phyloP scores from a whole-genome alignment of 106 monocot species.

The Acanthochlamys bracteata region DNA sequence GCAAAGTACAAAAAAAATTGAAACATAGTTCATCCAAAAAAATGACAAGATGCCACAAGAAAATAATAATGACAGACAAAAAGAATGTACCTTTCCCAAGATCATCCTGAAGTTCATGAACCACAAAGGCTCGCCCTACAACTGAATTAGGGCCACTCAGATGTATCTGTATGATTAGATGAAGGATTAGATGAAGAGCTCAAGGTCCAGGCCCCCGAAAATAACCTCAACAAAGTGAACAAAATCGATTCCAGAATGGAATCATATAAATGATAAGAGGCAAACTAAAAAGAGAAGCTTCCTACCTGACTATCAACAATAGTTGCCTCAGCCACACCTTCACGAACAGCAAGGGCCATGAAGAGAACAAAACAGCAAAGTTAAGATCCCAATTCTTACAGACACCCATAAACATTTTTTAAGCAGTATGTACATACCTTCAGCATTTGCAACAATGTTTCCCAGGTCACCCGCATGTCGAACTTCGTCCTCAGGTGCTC shows the following conservation, averaged over 20 bases:
- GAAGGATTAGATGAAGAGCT: no score
- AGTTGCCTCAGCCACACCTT: conserved; percentile 77
- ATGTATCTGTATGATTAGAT: conserved; percentile 44
- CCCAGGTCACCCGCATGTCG: conserved; percentile 95
- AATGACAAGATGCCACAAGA: background rate
- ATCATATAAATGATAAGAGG: no score
- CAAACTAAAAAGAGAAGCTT: no score
- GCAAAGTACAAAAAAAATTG: no score
- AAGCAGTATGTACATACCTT: conserved; percentile 26
- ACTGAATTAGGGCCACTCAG: conserved; percentile 70
- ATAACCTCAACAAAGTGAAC: no score
- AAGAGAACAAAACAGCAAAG: conserved; percentile 2
- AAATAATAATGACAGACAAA: background rate
- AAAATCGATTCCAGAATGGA: no score
- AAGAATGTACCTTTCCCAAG: conserved; percentile 64
- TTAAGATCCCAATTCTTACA: background rate
- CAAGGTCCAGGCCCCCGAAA: no score
- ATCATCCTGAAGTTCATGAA: conserved; percentile 88
- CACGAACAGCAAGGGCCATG: conserved; percentile 7
- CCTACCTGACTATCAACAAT: conserved; percentile 78
- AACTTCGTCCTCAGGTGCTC: conserved; percentile 67
- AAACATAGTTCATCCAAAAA: background rate
- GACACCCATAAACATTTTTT: background rate
- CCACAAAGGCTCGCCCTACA: conserved; percentile 86
- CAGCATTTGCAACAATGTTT: conserved; percentile 71